Evolutionary conservation across 495 filamentous ascomycete species (phyloP).

Genomic region (Lophium mytilinum): DNA sequence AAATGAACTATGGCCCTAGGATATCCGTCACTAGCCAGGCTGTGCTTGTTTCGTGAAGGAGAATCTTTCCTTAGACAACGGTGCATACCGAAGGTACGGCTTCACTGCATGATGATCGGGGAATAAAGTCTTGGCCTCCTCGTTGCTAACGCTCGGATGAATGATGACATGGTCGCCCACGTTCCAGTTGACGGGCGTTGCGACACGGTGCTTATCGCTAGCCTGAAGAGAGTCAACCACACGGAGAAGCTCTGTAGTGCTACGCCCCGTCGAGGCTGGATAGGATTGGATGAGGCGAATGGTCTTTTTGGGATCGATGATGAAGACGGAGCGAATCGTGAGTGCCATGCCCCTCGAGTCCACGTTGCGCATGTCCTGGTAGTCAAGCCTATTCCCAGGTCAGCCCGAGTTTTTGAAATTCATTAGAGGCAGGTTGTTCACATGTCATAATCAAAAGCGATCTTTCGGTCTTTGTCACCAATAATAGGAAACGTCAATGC

Average conservation of each 20-base stretch:
- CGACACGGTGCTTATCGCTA: constrained; percentile 90
- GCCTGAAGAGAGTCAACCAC: constrained; percentile 95
- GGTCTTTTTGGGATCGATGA: constrained; percentile 97
- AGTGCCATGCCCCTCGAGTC: constrained; percentile 94
- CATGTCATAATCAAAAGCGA: constrained; percentile 93
- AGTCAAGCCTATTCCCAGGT: constrained; percentile 61
- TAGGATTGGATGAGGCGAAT: constrained; percentile 95
- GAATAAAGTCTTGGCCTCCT: constrained; percentile 81
- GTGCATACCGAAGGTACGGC: constrained; percentile 59
- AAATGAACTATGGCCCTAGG: too few species aligned
- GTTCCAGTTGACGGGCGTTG: constrained; percentile 51
- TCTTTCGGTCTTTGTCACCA: constrained; percentile 89
- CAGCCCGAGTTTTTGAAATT: neutral
- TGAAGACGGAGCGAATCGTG: constrained; percentile 97
- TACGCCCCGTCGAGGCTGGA: constrained; percentile 96
- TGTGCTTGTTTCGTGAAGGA: too few species aligned
- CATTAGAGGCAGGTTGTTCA: constrained; percentile 34
- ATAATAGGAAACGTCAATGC: constrained; percentile 91
- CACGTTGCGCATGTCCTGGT: constrained; percentile 77
- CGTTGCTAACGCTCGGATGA: constrained; percentile 76
- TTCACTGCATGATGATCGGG: constrained; percentile 86
- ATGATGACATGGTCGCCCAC: constrained; percentile 75
- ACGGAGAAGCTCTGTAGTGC: constrained; percentile 90
- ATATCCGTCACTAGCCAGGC: too few species aligned
- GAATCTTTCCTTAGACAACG: constrained; percentile 35